phyloP scores from a whole-genome alignment of 495 filamentous ascomycete genomes.

The Xylaria bambusicola region DNA sequence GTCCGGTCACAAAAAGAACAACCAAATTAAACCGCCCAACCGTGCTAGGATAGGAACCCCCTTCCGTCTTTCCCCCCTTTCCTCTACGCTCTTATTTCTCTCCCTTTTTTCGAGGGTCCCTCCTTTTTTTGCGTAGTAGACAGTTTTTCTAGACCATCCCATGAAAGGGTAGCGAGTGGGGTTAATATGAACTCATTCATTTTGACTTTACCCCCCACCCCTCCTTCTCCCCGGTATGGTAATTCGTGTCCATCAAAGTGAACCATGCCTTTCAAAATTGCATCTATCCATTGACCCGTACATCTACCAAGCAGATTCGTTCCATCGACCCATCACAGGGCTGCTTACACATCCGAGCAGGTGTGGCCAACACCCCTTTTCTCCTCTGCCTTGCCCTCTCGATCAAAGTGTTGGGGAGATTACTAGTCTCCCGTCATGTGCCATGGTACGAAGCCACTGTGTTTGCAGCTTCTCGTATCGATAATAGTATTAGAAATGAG shows the following conservation, averaged over 20 bases:
- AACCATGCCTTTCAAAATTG: constrained; percentile 3
- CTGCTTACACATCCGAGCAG: neutral
- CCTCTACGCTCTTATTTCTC: neutral
- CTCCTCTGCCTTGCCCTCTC: neutral
- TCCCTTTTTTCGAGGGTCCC: neutral
- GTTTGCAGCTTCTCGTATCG: neutral
- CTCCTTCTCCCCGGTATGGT: neutral
- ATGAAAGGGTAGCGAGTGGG: neutral
- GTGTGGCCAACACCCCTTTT: neutral
- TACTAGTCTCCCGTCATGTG: neutral
- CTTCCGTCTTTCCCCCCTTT: no score
- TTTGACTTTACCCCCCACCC: neutral
- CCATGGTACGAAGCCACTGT: neutral
- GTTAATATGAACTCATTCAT: no score
- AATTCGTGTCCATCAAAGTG: neutral
- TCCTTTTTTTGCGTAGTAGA: neutral
- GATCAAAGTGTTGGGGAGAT: constrained; percentile 12
- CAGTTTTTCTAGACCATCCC: constrained; percentile 3
- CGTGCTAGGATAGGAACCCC: neutral
- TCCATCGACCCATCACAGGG: neutral
- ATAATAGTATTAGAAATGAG: constrained; percentile 10
- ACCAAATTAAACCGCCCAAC: constrained; percentile 7
- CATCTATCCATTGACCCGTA: constrained; percentile 15
- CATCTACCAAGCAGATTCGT: constrained; percentile 10
- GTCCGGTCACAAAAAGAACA: neutral